Conservation (phyloP, 2,329 filamentous ascomycete genomes). For the Trichophyton verrucosum region DNA sequence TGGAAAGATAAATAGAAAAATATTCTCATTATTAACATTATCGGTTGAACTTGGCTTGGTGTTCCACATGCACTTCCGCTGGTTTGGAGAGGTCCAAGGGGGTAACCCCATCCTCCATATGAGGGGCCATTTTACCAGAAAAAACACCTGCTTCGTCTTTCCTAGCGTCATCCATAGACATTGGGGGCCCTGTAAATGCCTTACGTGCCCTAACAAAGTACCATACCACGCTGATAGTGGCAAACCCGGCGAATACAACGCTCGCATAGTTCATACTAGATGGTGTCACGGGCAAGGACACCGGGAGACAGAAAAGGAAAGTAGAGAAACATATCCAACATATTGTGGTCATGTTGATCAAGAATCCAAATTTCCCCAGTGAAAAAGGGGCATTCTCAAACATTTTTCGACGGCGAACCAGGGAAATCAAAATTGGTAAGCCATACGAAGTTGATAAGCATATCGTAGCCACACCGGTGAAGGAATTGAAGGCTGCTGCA, state of each 20-base stretch:
- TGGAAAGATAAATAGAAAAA: too few species aligned
- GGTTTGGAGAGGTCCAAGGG: not conserved
- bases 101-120: conserved; percentile 22
- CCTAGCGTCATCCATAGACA: conserved; percentile 19
- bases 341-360: conserved; percentile 57
- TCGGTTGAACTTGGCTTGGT: not conserved
- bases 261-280: conserved; percentile 54
- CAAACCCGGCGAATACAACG: conserved; percentile 54
- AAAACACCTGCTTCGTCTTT: conserved; percentile 20
- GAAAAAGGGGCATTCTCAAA: conserved; percentile 56
- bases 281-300: conserved; percentile 45
- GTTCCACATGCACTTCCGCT: not conserved
- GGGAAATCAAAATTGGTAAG: conserved; percentile 59
- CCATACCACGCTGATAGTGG: conserved; percentile 47
- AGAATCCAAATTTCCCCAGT: conserved; percentile 54
- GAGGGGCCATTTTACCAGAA: conserved; percentile 20
- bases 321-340: conserved; percentile 58
- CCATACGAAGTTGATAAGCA: conserved; percentile 65
- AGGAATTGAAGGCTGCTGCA: conserved; percentile 63
- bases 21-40: not conserved
- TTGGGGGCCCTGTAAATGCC: conserved; percentile 49
- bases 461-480: conserved; percentile 69
- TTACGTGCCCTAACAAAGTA: conserved; percentile 52
- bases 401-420: conserved; percentile 53
- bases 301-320: conserved; percentile 65